These are phyloP conservation scores for Saksenaea vasiformis DNA, from an alignment of 371 early-diverging fungal species.

Conservation along the genomic window DNA sequence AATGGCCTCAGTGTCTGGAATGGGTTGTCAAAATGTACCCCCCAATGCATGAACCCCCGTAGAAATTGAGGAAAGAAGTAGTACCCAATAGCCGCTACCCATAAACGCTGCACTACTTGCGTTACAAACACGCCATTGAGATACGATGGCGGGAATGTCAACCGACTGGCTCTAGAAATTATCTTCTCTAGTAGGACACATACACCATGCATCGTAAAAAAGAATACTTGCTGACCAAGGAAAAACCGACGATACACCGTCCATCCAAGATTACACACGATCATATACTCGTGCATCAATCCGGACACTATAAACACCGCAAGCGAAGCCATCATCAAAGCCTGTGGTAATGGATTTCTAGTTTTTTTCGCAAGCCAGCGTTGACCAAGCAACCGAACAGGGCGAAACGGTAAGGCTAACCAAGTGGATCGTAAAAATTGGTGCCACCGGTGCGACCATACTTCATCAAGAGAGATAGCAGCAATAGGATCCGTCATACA, in stretches of 20 bases:
- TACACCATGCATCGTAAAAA: conserved; percentile 33
- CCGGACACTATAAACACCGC: conserved; percentile 35
- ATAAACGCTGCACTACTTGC: conserved; percentile 17
- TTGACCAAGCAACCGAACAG: conserved; percentile 26
- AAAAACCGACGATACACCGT: conserved; percentile 19
- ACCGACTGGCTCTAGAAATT: neutral
- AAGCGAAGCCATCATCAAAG: conserved; percentile 19
- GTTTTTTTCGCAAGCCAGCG: conserved; percentile 26
- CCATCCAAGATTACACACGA: conserved; percentile 34
- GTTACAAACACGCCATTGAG: conserved; percentile 12
- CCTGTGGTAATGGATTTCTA: conserved; percentile 22
- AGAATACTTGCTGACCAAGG: conserved; percentile 30
- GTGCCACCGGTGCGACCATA: conserved; percentile 51
- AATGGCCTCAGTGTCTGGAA: conserved; percentile 2
- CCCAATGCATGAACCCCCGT: conserved; percentile 35
- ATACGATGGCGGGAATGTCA: conserved; percentile 7
- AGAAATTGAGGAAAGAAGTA: conserved; percentile 28
- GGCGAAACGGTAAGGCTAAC: conserved; percentile 43
- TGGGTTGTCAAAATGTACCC: conserved; percentile 16
- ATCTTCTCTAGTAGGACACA: conserved; percentile 21
- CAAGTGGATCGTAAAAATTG: conserved; percentile 39
- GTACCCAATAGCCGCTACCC: conserved; percentile 26
- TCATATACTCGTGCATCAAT: conserved; percentile 32
- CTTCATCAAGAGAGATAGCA: conserved; percentile 26
- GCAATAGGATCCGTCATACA: conserved; percentile 37